Evolutionary conservation across 1,139 yeast species (phyloP).

Genomic region (Debaryomyces sp.): DNA sequence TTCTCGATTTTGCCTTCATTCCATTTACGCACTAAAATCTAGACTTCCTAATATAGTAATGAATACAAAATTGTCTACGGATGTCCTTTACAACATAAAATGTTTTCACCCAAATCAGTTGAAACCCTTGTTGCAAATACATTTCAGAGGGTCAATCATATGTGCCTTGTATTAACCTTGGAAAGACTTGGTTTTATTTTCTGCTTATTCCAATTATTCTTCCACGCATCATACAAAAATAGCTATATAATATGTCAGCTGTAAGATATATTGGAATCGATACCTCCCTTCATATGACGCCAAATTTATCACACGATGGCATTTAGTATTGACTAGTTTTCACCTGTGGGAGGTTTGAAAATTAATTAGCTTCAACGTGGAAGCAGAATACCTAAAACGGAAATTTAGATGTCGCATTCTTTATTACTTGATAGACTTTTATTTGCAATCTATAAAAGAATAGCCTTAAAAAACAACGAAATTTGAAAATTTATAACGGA

Average conservation of each 20-base stretch:
- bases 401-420: not conserved
- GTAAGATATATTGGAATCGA: too few species aligned
- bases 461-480: not conserved
- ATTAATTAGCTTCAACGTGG: not conserved
- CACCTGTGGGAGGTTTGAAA: not conserved
- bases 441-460: not conserved
- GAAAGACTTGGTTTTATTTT: too few species aligned
- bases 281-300: too few species aligned
- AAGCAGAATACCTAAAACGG: not conserved
- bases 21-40: slow-evolving; percentile 9
- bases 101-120: too few species aligned
- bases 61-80: not conserved
- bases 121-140: too few species aligned
- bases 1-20: slow-evolving; percentile 18
- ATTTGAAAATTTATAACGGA: not conserved
- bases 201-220: too few species aligned
- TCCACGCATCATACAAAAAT: too few species aligned
- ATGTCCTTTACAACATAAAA: not conserved
- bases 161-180: too few species aligned
- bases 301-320: not conserved
- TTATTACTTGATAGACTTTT: not conserved
- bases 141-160: too few species aligned
- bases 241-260: too few species aligned
- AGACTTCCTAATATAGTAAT: slow-evolving; percentile 18
- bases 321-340: not conserved